These are phyloP conservation scores for Ceratobasidium theobromae DNA, from an alignment of 1,284 basidiomycete genomes.

Conservation along the genomic window DNA sequence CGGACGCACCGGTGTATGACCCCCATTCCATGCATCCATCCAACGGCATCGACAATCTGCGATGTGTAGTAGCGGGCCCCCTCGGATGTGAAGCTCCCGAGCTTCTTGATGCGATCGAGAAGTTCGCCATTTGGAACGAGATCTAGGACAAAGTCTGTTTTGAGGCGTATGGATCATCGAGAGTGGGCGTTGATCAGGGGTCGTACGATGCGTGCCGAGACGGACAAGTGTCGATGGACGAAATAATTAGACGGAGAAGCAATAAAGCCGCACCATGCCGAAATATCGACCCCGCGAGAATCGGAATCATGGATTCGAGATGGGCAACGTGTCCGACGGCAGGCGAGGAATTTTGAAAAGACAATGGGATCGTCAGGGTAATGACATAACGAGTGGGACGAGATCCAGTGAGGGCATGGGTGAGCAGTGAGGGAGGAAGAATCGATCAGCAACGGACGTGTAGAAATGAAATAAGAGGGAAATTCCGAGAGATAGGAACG, in stretches of 20 bases:
- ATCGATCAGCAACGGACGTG: slow-evolving; percentile 26
- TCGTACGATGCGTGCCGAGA: background rate
- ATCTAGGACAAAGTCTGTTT: slow-evolving; percentile 85
- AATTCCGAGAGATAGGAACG: slow-evolving; percentile 25
- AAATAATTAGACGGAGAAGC: background rate
- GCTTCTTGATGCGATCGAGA: slow-evolving; percentile 68
- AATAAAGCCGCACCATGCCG: background rate
- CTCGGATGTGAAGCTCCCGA: slow-evolving; percentile 77
- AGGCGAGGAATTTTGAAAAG: too few relatives aligned
- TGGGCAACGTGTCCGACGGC: too few relatives aligned
- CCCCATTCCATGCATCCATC: slow-evolving; percentile 85
- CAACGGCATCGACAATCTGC: slow-evolving; percentile 83
- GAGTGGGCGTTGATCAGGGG: background rate
- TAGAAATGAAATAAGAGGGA: slow-evolving; percentile 27
- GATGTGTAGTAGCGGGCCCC: slow-evolving; percentile 84
- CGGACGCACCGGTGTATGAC: slow-evolving; percentile 76
- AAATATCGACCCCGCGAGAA: background rate
- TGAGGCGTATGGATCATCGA: background rate
- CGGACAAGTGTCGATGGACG: background rate
- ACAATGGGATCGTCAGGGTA: too few relatives aligned
- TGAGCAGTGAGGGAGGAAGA: background rate
- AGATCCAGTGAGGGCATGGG: background rate
- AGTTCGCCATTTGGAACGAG: slow-evolving; percentile 89
- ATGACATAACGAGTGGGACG: too few relatives aligned
- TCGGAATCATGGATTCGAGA: background rate